Evolutionary conservation across 2,329 filamentous ascomycete genomes (phyloP).

Genomic region (Clarireedia monteithiana): DNA sequence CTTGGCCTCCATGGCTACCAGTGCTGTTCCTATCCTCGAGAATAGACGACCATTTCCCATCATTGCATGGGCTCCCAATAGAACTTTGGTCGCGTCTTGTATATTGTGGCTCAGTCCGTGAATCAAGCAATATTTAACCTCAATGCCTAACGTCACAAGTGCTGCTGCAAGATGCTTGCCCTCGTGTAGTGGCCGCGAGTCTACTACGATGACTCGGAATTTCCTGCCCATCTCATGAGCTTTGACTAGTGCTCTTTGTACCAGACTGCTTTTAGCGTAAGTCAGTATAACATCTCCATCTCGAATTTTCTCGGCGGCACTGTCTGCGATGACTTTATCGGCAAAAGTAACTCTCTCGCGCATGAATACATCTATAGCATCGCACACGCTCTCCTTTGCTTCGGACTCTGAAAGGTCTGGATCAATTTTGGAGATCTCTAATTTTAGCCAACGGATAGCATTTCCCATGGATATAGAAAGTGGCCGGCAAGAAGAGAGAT

Average conservation of each 20-base stretch:
- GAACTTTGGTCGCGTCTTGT: slow-evolving; percentile 51
- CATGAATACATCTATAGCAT: slow-evolving; percentile 83
- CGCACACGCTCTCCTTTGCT: slow-evolving; percentile 71
- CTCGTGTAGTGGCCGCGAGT: slow-evolving; percentile 65
- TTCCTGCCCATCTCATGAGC: slow-evolving; percentile 63
- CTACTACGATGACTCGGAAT: slow-evolving; percentile 80
- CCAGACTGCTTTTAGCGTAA: slow-evolving; percentile 77
- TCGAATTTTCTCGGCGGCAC: slow-evolving; percentile 66
- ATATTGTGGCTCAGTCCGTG: slow-evolving; percentile 71
- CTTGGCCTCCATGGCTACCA: slow-evolving; percentile 76
- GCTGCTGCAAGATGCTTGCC: slow-evolving; percentile 64
- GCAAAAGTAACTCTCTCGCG: slow-evolving; percentile 83
- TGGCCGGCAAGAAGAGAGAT: slow-evolving; percentile 86
- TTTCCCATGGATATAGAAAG: slow-evolving; percentile 97
- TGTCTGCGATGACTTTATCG: slow-evolving; percentile 74
- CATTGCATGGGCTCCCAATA: slow-evolving; percentile 88
- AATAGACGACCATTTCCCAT: slow-evolving; percentile 91
- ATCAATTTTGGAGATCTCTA: slow-evolving; percentile 84
- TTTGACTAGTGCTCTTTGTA: slow-evolving; percentile 71
- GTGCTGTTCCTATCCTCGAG: slow-evolving; percentile 77
- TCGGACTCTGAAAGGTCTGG: slow-evolving; percentile 74
- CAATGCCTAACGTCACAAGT: slow-evolving; percentile 59
- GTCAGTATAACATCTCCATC: slow-evolving; percentile 79
- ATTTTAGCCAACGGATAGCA: slow-evolving; percentile 88
- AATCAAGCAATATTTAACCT: slow-evolving; percentile 74